Conservation (phyloP, 1,284 basidiomycete genomes). For the Flammula alnicola region DNA sequence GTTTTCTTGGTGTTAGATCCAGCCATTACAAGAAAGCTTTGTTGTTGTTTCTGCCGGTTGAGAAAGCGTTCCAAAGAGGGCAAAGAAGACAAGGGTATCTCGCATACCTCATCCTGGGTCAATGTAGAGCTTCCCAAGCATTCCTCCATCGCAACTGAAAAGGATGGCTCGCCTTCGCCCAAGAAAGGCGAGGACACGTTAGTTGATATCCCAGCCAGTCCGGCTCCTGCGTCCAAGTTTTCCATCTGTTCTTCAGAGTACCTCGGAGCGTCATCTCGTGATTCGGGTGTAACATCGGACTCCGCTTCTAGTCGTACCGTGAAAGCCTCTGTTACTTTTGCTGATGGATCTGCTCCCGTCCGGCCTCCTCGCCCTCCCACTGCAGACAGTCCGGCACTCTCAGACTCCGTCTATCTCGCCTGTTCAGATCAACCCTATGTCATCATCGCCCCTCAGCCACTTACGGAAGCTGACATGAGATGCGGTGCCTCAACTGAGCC, state of each 20-base stretch:
- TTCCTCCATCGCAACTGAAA: background rate
- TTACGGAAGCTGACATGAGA: conserved; percentile 11
- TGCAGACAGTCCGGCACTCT: conserved; percentile 31
- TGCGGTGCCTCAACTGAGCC: background rate
- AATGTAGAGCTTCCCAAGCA: background rate
- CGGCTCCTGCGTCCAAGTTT: conserved; percentile 16
- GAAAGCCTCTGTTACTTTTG: conserved; percentile 6
- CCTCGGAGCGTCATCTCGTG: conserved; percentile 8
- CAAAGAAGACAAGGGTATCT: conserved; percentile 15
- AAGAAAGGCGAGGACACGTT: background rate
- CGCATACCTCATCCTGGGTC: conserved; percentile 6
- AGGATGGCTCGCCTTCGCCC: background rate
- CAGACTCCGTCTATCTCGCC: conserved; percentile 30
- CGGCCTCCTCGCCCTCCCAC: conserved; percentile 34
- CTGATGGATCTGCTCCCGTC: conserved; percentile 16
- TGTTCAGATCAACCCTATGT: conserved; percentile 27
- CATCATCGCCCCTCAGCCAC: conserved; percentile 21
- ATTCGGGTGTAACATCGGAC: conserved; percentile 13
- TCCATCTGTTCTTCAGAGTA: conserved; percentile 25
- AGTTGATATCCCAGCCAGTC: background rate
- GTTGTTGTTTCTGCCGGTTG: conserved; percentile 2
- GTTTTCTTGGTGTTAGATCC: conserved; percentile 28
- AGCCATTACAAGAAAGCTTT: conserved; percentile 15
- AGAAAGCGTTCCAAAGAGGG: conserved; percentile 1
- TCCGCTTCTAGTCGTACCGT: conserved; percentile 2